A percentile compares a stretch with the other conserved stretches of the same genome.
Conservation (phyloP, 1,284 basidiomycete species). For the Grifola frondosa region DNA sequence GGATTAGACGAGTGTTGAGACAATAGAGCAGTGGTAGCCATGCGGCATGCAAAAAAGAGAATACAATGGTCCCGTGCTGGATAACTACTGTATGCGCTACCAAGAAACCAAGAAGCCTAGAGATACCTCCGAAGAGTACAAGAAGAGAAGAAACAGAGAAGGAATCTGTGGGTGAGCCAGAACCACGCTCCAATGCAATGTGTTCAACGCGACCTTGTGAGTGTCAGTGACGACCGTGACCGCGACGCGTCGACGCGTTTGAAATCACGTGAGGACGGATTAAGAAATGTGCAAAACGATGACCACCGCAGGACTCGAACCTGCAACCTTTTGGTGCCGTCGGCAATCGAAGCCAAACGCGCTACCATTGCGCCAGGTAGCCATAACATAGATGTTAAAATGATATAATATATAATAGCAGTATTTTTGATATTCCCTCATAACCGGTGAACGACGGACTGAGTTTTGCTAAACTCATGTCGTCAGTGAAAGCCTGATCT, state of each 20-base stretch:
- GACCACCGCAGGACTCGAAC: constrained; percentile 87
- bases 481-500: constrained; percentile 15
- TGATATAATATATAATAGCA: background rate
- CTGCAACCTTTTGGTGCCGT: constrained; percentile 79
- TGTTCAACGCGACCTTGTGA: too few species aligned
- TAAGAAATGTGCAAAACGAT: constrained; percentile 36
- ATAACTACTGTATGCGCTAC: too few species aligned
- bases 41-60: constrained; percentile 19
- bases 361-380: constrained; percentile 82
- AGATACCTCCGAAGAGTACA: background rate
- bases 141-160: background rate
- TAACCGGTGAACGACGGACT: background rate
- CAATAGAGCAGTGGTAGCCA: constrained; percentile 38
- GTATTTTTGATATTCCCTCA: background rate
- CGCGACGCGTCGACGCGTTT: too few species aligned
- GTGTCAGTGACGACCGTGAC: too few species aligned
- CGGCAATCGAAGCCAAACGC: constrained; percentile 83
- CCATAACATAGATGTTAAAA: constrained; percentile 29
- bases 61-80: constrained; percentile 1
- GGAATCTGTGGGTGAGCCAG: too few species aligned
- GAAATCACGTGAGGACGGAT: too few species aligned
- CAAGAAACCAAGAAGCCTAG: background rate
- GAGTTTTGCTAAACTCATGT: constrained; percentile 15
- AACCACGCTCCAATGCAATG: too few species aligned
- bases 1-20: constrained; percentile 81